Evolutionary conservation across 371 early-diverging fungal genomes (phyloP).

Genomic region (Chytridium lagenaria): DNA sequence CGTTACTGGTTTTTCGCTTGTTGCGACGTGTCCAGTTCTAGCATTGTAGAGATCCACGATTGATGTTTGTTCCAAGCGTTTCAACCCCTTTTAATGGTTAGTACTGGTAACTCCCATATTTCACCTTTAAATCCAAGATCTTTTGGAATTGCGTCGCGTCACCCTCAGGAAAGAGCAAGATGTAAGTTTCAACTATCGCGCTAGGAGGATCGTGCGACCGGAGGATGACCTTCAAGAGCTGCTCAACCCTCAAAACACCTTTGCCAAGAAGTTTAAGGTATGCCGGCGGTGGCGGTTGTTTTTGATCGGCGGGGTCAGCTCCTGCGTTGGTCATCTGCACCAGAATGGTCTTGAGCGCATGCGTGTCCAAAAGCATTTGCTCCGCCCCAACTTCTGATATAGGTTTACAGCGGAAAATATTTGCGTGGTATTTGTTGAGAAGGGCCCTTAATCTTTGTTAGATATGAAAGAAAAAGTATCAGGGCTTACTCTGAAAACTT

Average conservation of each 20-base stretch:
- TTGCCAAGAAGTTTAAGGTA: conserved; percentile 81
- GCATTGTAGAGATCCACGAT: conserved; percentile 35
- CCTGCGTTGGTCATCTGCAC: conserved; percentile 73
- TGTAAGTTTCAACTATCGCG: conserved; percentile 83
- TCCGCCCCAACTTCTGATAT: conserved; percentile 89
- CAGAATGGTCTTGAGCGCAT: conserved; percentile 80
- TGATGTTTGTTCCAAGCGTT: conserved; percentile 41
- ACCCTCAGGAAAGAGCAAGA: conserved; percentile 80
- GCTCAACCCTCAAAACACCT: conserved; percentile 81
- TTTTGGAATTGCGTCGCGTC: conserved; percentile 71
- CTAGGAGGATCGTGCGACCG: conserved; percentile 83
- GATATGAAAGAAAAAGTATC: neutral
- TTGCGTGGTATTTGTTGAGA: conserved; percentile 64
- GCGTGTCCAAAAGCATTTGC: conserved; percentile 91
- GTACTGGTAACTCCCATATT: no score
- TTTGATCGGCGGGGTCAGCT: conserved; percentile 45
- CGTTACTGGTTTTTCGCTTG: neutral
- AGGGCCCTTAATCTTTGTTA: conserved; percentile 58
- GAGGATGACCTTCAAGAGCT: conserved; percentile 88
- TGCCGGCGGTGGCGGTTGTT: conserved; percentile 62
- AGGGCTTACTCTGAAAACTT: conserved; percentile 81
- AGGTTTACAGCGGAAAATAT: conserved; percentile 75
- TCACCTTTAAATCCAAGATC: conserved; percentile 84
- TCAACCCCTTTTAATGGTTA: no score
- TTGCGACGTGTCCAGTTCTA: neutral